Conservation (phyloP, 192 early-diverging fungal species). For the Dissophora ornata region DNA sequence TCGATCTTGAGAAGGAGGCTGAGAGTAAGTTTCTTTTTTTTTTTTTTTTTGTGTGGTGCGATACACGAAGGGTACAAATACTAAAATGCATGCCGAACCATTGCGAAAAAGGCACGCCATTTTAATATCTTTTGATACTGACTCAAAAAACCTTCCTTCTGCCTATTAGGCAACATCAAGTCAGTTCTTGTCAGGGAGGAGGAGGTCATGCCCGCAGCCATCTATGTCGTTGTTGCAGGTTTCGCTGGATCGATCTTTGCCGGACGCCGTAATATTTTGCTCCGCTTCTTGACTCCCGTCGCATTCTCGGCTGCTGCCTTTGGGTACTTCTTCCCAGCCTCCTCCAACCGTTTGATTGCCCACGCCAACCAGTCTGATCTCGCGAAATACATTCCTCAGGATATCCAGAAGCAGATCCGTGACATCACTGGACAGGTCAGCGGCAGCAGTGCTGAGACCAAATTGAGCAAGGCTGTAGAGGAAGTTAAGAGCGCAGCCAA, state of each 20-base stretch:
- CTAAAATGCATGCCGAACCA: too few species aligned
- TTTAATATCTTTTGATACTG: too few species aligned
- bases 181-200: constrained; percentile 54
- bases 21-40: constrained; percentile 26
- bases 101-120: too few species aligned
- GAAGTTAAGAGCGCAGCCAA: constrained; percentile 33
- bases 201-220: constrained; percentile 52
- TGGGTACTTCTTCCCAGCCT: constrained; percentile 53
- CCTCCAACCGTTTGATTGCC: constrained; percentile 45
- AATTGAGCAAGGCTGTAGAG: constrained; percentile 32
- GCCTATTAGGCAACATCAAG: constrained; percentile 44
- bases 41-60: constrained; percentile 1
- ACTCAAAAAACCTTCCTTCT: too few species aligned
- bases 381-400: constrained; percentile 39
- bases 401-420: constrained; percentile 51
- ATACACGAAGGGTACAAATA: too few species aligned
- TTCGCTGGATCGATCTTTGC: constrained; percentile 51
- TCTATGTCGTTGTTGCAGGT: constrained; percentile 52
- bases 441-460: constrained; percentile 14
- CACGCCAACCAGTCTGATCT: constrained; percentile 46
- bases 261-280: constrained; percentile 48
- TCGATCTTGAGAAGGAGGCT: constrained; percentile 53
- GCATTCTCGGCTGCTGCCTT: constrained; percentile 53
- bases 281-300: constrained; percentile 44
- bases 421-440: constrained; percentile 24